Conservation (phyloP, 495 filamentous ascomycete genomes). For the Aspergillus ostianus region DNA sequence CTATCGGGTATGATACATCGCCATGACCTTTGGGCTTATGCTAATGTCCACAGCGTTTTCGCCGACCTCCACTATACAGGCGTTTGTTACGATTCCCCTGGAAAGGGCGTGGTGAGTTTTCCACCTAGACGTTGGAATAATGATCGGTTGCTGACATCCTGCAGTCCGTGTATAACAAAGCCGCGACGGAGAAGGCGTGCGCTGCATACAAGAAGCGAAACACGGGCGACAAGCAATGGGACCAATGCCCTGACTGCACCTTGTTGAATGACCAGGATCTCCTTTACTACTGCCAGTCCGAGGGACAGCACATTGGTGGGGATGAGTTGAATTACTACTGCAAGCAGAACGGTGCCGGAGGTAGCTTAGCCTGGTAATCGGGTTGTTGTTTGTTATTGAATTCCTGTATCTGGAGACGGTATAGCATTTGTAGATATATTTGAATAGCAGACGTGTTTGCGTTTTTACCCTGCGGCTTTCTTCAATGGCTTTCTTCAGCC, state of each 20-base stretch:
- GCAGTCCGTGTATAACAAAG: conserved; percentile 18
- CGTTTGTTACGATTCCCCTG: conserved; percentile 13
- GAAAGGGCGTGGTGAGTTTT: conserved; percentile 14
- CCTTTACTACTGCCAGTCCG: conserved; percentile 21
- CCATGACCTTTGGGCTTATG: background rate
- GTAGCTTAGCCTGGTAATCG: conserved; percentile 16
- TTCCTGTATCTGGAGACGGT: too few relatives aligned
- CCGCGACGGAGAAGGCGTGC: conserved; percentile 21
- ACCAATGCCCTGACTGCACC: conserved; percentile 25
- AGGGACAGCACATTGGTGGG: conserved; percentile 19
- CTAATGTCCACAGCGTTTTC: conserved; percentile 9
- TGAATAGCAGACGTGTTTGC: background rate
- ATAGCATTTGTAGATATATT: background rate
- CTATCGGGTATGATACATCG: conserved; percentile 7
- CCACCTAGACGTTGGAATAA: background rate
- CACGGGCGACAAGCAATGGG: conserved; percentile 25
- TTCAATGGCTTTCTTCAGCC: too few relatives aligned
- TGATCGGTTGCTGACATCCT: background rate
- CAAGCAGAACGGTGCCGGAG: conserved; percentile 15
- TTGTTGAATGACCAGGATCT: conserved; percentile 13
- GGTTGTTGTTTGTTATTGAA: too few relatives aligned
- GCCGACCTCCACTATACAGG: conserved; percentile 16
- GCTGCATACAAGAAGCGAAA: conserved; percentile 23
- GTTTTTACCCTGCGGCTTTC: too few relatives aligned
- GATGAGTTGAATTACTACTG: conserved; percentile 21